Conservation (phyloP, 352 stramenopile species). For the Pythium sp. region DNA sequence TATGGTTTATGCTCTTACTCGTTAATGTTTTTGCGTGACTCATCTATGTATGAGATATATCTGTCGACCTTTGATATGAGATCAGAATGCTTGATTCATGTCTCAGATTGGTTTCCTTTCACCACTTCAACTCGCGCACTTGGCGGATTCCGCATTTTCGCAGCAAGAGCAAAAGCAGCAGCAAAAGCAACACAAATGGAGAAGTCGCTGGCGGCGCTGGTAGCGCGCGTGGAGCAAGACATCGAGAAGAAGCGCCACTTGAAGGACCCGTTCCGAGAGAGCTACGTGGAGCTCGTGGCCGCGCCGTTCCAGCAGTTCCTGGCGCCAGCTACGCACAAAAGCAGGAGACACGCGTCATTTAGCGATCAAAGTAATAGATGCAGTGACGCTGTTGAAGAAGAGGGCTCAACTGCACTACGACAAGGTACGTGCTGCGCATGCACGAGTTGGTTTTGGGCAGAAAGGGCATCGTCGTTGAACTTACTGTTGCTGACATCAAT, state of each 20-base stretch:
- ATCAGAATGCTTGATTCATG: not conserved
- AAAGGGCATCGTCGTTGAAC: not conserved
- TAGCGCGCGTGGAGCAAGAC: conserved; percentile 30
- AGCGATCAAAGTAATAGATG: not conserved
- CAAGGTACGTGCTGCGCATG: not conserved
- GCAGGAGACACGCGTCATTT: not conserved
- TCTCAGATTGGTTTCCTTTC: not conserved
- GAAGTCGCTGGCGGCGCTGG: not conserved
- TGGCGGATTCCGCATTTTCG: not conserved
- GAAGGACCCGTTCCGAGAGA: conserved; percentile 32
- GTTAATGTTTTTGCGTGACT: too few species aligned
- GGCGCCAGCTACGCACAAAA: not conserved
- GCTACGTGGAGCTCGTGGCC: conserved; percentile 29
- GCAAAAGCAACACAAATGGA: not conserved
- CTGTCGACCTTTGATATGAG: not conserved
- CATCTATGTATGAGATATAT: not conserved
- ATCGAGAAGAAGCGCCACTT: conserved; percentile 37
- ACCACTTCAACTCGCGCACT: not conserved
- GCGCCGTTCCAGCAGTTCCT: conserved; percentile 26
- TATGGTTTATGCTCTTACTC: too few species aligned
- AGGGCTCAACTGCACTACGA: not conserved
- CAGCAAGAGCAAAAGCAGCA: not conserved
- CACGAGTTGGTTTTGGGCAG: not conserved
- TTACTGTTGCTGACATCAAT: not conserved
- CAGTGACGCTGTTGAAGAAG: not conserved